Evolutionary conservation across 1,139 yeast genomes (phyloP).

Genomic region (Kluyveromyces sp.): DNA sequence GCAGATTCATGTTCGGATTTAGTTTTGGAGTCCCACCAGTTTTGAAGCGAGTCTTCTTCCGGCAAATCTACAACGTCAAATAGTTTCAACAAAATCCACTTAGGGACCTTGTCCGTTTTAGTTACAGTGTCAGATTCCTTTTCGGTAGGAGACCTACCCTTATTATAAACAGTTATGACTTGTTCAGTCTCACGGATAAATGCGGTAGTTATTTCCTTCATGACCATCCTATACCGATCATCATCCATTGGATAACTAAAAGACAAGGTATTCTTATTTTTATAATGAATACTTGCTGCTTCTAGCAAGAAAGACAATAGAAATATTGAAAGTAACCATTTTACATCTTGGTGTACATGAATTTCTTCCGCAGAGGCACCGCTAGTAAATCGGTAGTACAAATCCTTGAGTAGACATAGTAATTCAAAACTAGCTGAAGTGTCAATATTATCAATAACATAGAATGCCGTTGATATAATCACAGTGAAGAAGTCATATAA

Average conservation of each 20-base stretch:
- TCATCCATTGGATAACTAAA: neutral
- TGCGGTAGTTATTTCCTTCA: neutral
- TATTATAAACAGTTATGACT: neutral
- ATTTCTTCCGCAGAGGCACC: neutral
- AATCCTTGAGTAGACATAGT: conserved; percentile 6
- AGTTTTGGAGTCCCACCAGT: neutral
- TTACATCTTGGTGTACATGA: neutral
- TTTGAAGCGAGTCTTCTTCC: neutral
- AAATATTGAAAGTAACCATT: conserved; percentile 1
- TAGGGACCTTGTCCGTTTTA: neutral
- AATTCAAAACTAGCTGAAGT: conserved; percentile 8
- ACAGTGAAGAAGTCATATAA: conserved; percentile 18
- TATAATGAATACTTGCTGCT: neutral
- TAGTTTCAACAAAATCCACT: neutral
- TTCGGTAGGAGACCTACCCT: neutral
- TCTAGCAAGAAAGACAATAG: neutral
- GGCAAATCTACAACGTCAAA: neutral
- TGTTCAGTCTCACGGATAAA: neutral
- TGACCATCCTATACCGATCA: neutral
- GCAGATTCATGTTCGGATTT: neutral
- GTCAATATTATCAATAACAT: conserved; percentile 15
- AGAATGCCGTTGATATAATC: conserved; percentile 13
- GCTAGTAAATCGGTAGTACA: neutral
- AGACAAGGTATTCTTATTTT: neutral
- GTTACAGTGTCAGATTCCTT: neutral